phyloP scores from a whole-genome alignment of 129 eudicot species.

The Pseudognaphalium luteoalbum region DNA sequence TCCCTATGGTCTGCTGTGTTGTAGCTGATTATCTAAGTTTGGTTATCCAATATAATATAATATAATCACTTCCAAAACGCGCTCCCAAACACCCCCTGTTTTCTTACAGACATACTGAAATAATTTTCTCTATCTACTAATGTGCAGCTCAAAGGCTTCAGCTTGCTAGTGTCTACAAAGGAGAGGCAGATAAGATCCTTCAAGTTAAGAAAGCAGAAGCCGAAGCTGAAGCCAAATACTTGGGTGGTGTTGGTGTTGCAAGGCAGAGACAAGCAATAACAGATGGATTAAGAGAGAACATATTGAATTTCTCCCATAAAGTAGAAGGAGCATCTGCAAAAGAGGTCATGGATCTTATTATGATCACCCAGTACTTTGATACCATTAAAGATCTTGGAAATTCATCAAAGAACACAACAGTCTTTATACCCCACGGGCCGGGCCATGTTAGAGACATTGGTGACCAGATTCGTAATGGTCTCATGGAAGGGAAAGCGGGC shows the following conservation, averaged over 20 bases:
- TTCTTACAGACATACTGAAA: not conserved
- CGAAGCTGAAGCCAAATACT: conserved; percentile 89
- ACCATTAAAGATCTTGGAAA: conserved; percentile 91
- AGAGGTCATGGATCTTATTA: conserved; percentile 96
- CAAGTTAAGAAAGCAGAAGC: conserved; percentile 93
- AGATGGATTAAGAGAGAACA: conserved; percentile 89
- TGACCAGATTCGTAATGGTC: conserved; percentile 86
- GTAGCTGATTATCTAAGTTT: no score
- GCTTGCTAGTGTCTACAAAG: conserved; percentile 93
- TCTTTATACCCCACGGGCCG: conserved; percentile 97
- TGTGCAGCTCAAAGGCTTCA: conserved; percentile 91
- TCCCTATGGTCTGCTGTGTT: not conserved
- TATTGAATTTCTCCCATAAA: conserved; percentile 80
- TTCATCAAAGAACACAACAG: conserved; percentile 86
- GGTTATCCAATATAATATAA: not conserved
- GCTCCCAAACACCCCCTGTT: not conserved
- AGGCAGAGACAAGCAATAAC: conserved; percentile 97
- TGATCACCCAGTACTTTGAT: conserved; percentile 97
- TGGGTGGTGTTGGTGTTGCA: conserved; percentile 98
- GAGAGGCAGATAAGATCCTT: conserved; percentile 90
- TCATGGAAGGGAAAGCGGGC: conserved; percentile 72
- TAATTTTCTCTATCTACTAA: not conserved
- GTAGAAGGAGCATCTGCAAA: conserved; percentile 85
- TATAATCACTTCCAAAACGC: not conserved
- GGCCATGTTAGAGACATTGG: conserved; percentile 89